Evolutionary conservation across 345 rosid species (phyloP).

Genomic region (Abelmoschus esculentus): DNA sequence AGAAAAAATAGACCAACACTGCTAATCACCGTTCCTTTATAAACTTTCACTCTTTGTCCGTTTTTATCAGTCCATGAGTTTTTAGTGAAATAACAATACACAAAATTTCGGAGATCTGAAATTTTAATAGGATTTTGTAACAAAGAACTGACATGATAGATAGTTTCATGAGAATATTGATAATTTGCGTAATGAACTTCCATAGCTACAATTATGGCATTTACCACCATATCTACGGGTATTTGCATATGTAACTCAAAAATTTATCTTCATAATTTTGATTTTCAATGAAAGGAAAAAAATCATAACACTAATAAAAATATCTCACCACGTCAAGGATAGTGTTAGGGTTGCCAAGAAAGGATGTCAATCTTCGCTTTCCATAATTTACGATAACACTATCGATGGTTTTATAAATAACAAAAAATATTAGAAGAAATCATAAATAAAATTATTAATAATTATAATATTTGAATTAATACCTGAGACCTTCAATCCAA

Average conservation of each 20-base stretch:
- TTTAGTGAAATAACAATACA: background rate
- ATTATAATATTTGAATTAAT: too few relatives aligned
- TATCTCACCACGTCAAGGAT: too few relatives aligned
- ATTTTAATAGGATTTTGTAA: background rate
- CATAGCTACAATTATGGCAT: slow-evolving; percentile 27
- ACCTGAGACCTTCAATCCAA: too few relatives aligned
- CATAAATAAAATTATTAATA: too few relatives aligned
- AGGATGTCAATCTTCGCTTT: too few relatives aligned
- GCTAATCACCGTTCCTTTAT: background rate
- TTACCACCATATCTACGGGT: slow-evolving; percentile 42
- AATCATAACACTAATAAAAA: too few relatives aligned
- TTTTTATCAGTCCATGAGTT: slow-evolving; percentile 10
- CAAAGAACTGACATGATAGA: background rate
- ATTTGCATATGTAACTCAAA: slow-evolving; percentile 15
- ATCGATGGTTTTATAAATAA: too few relatives aligned
- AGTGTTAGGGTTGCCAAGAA: too few relatives aligned
- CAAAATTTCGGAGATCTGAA: background rate
- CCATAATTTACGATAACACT: too few relatives aligned
- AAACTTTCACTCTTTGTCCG: background rate
- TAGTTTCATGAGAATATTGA: background rate
- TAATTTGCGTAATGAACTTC: background rate
- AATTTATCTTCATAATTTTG: too few relatives aligned
- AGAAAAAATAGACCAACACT: background rate
- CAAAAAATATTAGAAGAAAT: too few relatives aligned
- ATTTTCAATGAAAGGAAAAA: too few relatives aligned